phyloP scores from a whole-genome alignment of 176 grass and related monocot species.

The Hordeum vulgare region DNA sequence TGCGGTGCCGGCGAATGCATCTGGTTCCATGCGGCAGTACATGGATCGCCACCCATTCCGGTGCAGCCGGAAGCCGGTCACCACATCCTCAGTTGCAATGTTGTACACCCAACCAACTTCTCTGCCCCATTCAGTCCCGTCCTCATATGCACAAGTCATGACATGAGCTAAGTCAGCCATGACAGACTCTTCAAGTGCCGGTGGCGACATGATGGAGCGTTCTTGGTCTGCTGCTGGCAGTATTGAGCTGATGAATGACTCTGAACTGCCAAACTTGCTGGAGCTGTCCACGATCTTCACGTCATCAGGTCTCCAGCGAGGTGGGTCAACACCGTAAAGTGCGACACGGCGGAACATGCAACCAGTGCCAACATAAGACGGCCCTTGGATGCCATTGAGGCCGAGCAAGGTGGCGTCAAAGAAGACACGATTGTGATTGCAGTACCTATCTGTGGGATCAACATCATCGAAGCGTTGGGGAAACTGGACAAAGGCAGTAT shows the following conservation, averaged over 20 bases:
- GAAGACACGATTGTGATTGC: slow-evolving; percentile 95
- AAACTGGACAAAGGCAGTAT: slow-evolving; percentile 89
- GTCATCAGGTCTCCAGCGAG: slow-evolving; percentile 28
- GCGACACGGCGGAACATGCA: slow-evolving; percentile 47
- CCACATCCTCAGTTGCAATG: slow-evolving; percentile 48
- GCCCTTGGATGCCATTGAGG: slow-evolving; percentile 78
- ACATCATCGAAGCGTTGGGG: slow-evolving; percentile 92
- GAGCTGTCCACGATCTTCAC: slow-evolving; percentile 14
- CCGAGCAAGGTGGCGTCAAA: slow-evolving; percentile 94
- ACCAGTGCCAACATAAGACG: slow-evolving; percentile 43
- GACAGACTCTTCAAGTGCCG: slow-evolving; percentile 22
- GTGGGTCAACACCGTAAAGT: slow-evolving; percentile 35
- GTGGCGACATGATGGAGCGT: slow-evolving; percentile 21
- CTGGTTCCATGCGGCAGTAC: slow-evolving; percentile 47
- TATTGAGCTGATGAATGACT: slow-evolving; percentile 30
- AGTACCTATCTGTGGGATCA: slow-evolving; percentile 87
- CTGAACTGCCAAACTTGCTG: slow-evolving; percentile 29
- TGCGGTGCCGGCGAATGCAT: slow-evolving; percentile 41
- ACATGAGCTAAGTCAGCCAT: slow-evolving; percentile 23
- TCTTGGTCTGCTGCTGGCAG: slow-evolving; percentile 26
- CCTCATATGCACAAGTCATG: slow-evolving; percentile 36
- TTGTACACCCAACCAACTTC: slow-evolving; percentile 48
- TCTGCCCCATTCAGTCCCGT: slow-evolving; percentile 27
- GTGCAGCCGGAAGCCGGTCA: slow-evolving; percentile 42
- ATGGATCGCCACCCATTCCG: slow-evolving; percentile 40